Conservation (phyloP, 2,329 filamentous ascomycete species). For the Fusarium transvaalense region DNA sequence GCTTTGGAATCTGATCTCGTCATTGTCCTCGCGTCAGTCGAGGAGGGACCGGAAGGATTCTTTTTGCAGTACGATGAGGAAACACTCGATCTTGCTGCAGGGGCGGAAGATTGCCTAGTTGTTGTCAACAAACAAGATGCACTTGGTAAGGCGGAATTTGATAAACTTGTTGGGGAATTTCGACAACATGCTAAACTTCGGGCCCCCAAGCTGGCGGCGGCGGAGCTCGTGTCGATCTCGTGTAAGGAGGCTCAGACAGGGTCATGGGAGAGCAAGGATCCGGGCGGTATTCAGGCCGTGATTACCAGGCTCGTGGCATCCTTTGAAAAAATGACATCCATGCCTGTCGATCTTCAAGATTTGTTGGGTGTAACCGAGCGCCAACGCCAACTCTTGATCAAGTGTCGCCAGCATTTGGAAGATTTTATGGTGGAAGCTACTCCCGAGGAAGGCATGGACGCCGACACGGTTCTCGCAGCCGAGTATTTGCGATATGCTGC, state of each 20-base stretch:
- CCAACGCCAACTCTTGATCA: conserved; percentile 82
- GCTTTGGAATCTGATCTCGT: conserved; percentile 88
- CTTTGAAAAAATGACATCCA: conserved; percentile 78
- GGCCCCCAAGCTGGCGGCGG: conserved; percentile 51
- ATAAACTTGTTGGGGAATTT: conserved; percentile 58
- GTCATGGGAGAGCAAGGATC: conserved; percentile 55
- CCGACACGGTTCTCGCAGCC: conserved; percentile 90
- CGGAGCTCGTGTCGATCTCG: conserved; percentile 69
- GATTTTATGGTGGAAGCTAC: conserved; percentile 75
- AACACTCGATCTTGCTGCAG: conserved; percentile 65
- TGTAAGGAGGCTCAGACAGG: conserved; percentile 71
- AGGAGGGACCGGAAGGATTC: conserved; percentile 58
- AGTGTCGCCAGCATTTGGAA: conserved; percentile 78
- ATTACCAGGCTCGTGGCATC: conserved; percentile 73
- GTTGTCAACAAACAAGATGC: conserved; percentile 74
- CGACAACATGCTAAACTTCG: conserved; percentile 33
- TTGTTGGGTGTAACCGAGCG: conserved; percentile 91
- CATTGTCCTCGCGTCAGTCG: conserved; percentile 82
- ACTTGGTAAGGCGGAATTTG: conserved; percentile 54
- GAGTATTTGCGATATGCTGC: conserved; percentile 88
- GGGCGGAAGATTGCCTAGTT: conserved; percentile 63
- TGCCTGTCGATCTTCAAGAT: conserved; percentile 80
- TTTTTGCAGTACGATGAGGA: conserved; percentile 67
- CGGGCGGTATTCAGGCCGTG: conserved; percentile 76
- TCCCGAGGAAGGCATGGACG: conserved; percentile 59